phyloP scores from a whole-genome alignment of 108 stramenopile genomes.

The Aurantiochytrium sp. region DNA sequence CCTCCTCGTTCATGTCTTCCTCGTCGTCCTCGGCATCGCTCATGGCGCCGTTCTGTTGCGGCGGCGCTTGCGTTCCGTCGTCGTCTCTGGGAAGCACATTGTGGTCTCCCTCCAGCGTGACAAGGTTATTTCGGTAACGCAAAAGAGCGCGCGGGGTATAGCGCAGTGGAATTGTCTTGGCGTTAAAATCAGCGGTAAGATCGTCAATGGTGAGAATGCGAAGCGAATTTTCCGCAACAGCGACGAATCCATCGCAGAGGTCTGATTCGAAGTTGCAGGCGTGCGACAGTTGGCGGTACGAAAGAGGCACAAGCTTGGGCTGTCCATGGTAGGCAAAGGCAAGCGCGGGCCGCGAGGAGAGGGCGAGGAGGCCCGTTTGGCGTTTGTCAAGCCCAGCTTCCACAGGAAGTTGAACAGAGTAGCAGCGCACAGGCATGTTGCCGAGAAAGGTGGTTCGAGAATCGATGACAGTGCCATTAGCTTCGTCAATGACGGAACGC shows the following conservation, averaged over 20 bases:
- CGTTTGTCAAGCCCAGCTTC: not conserved
- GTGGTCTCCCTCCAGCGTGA: constrained; percentile 85
- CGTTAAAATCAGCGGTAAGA: constrained; percentile 75
- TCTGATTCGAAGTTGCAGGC: constrained; percentile 80
- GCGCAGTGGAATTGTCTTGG: constrained; percentile 65
- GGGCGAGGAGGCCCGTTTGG: constrained; percentile 62
- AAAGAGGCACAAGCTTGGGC: constrained; percentile 69
- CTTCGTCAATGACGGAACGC: constrained; percentile 68
- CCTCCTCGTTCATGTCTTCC: constrained; percentile 72
- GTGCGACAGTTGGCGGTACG: constrained; percentile 81
- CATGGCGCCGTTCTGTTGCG: constrained; percentile 42
- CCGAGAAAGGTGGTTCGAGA: constrained; percentile 87
- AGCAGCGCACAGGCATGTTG: constrained; percentile 74
- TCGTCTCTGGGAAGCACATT: constrained; percentile 76
- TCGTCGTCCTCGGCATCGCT: constrained; percentile 56
- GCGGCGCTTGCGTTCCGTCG: constrained; percentile 55
- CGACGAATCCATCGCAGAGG: constrained; percentile 87
- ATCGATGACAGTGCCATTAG: constrained; percentile 76
- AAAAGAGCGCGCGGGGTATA: constrained; percentile 92
- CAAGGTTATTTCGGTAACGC: constrained; percentile 60
- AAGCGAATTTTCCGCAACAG: constrained; percentile 77
- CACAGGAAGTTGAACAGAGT: constrained; percentile 65
- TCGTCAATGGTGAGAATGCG: constrained; percentile 78
- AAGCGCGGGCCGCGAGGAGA: constrained; percentile 89
- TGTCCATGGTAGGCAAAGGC: constrained; percentile 43